These are phyloP conservation scores for Beta macrorhiza DNA, from an alignment of 179 eudicot species.

Conservation along the genomic window DNA sequence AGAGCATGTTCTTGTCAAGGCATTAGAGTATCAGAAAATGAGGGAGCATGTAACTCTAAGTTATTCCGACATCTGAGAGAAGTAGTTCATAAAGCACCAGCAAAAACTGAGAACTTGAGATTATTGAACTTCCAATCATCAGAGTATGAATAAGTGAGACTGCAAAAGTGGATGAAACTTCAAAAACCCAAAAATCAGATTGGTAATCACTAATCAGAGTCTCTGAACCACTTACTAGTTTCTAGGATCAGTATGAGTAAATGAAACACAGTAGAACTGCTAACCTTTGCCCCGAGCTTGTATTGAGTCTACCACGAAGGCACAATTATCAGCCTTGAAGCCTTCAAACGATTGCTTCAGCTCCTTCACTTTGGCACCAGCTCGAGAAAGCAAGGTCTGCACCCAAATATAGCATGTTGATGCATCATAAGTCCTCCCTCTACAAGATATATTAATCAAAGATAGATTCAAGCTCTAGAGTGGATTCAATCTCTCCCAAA, in stretches of 20 bases:
- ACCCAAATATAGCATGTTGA: not conserved
- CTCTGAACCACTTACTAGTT: no score
- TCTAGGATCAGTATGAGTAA: no score
- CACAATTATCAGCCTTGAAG: constrained; percentile 34
- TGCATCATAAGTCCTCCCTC: not conserved
- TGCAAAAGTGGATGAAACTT: no score
- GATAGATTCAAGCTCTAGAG: no score
- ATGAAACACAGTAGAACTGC: not conserved
- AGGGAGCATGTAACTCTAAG: not conserved
- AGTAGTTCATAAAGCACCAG: not conserved
- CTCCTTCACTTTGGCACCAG: constrained; percentile 69
- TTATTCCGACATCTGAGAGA: not conserved
- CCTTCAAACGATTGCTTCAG: constrained; percentile 57
- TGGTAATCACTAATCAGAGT: no score
- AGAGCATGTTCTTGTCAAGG: not conserved
- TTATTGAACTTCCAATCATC: no score
- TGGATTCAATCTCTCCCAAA: no score
- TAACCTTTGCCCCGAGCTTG: not conserved
- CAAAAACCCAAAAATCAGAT: no score
- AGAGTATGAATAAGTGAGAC: no score
- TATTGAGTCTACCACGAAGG: not conserved
- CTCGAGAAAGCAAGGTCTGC: constrained; percentile 73
- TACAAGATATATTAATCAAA: no score
- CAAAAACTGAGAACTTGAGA: no score
- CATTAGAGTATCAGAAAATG: no score